phyloP scores from a whole-genome alignment of 345 rosid species.

The Linum trigynum region DNA sequence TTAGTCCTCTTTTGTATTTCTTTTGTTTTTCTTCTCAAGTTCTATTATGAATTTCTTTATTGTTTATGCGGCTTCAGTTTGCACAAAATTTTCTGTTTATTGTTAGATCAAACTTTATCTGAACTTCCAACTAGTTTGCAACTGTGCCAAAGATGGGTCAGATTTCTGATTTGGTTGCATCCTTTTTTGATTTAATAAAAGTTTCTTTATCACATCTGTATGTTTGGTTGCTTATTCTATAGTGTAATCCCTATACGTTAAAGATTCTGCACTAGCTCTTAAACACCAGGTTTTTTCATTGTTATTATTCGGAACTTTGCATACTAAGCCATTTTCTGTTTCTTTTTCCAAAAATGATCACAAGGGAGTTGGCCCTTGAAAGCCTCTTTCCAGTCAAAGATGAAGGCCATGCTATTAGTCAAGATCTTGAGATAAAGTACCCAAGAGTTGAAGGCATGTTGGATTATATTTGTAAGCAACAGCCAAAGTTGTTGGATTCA shows the following conservation, averaged over 20 bases:
- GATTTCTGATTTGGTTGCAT: neutral
- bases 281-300: neutral
- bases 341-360: slow-evolving; percentile 7
- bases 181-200: neutral
- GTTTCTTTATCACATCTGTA: neutral
- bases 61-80: too few species aligned
- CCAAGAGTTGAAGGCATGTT: slow-evolving; percentile 69
- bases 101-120: too few species aligned
- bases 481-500: slow-evolving; percentile 59
- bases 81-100: too few species aligned
- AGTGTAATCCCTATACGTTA: neutral
- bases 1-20: neutral
- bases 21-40: slow-evolving; percentile 1
- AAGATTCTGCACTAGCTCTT: neutral
- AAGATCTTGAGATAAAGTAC: slow-evolving; percentile 40
- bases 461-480: slow-evolving; percentile 64
- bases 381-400: slow-evolving; percentile 63
- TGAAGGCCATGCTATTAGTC: slow-evolving; percentile 30
- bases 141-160: neutral
- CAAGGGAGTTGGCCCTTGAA: slow-evolving; percentile 84
- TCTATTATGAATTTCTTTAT: neutral
- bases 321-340: slow-evolving; percentile 3
- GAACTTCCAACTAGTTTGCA: too few species aligned
- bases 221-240: neutral
- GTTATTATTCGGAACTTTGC: slow-evolving; percentile 4